Conservation (phyloP, 2,329 filamentous ascomycete species). For the Trichoderma arundinaceum region DNA sequence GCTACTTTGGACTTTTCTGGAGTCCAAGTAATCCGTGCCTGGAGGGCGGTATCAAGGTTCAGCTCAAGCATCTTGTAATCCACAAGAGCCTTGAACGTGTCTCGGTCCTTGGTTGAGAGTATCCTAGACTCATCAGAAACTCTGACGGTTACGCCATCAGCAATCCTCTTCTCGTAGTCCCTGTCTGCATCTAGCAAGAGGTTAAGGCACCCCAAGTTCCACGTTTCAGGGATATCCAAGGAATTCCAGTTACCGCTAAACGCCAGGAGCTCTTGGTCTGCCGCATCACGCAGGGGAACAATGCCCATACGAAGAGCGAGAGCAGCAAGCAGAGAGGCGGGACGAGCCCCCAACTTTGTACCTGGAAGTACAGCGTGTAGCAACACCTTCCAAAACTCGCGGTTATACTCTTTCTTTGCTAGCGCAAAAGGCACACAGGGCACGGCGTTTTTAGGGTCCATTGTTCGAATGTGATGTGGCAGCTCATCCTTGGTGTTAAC, state of each 20-base stretch:
- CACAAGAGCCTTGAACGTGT: slow-evolving; percentile 52
- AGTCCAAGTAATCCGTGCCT: slow-evolving; percentile 52
- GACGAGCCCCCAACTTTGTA: slow-evolving; percentile 52
- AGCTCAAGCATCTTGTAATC: slow-evolving; percentile 54
- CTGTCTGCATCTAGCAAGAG: slow-evolving; percentile 56
- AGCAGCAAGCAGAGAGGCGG: slow-evolving; percentile 54
- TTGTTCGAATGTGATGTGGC: slow-evolving; percentile 49
- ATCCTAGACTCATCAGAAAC: slow-evolving; percentile 36
- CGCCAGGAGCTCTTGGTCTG: slow-evolving; percentile 49
- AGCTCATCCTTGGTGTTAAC: slow-evolving; percentile 48
- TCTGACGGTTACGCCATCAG: slow-evolving; percentile 35
- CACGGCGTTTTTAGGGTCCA: slow-evolving; percentile 42
- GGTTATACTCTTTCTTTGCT: slow-evolving; percentile 42
- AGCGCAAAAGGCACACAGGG: slow-evolving; percentile 53
- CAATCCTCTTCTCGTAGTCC: slow-evolving; percentile 42
- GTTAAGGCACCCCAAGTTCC: slow-evolving; percentile 52
- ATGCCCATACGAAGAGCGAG: slow-evolving; percentile 57
- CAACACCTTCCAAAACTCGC: slow-evolving; percentile 55
- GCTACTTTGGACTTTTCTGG: slow-evolving; percentile 51
- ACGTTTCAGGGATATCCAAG: slow-evolving; percentile 55
- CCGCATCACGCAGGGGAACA: slow-evolving; percentile 47
- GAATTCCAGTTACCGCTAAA: slow-evolving; percentile 55
- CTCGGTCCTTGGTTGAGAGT: slow-evolving; percentile 46
- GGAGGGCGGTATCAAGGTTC: slow-evolving; percentile 53
- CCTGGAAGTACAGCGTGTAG: slow-evolving; percentile 56